Percentiles rank a stretch among this genome's conserved stretches.
These are phyloP conservation scores for Diutina sp. DNA, from an alignment of 1,139 yeast genomes.

Conservation along the genomic window DNA sequence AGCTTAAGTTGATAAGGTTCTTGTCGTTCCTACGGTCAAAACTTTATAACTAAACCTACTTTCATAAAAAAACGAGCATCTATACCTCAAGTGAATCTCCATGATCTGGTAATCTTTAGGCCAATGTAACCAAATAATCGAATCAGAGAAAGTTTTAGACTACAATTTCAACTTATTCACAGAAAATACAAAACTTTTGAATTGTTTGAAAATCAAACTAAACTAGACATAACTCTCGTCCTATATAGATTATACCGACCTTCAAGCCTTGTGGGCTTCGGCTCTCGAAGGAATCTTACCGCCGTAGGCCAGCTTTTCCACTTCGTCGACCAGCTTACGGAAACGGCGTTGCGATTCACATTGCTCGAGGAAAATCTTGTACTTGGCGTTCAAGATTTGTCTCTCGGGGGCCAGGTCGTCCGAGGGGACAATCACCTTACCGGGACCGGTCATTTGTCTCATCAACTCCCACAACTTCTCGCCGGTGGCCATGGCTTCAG, in stretches of 20 bases:
- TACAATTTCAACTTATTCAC: too few relatives aligned
- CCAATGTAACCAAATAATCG: too few relatives aligned
- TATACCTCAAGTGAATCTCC: too few relatives aligned
- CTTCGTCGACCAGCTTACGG: conserved; percentile 50
- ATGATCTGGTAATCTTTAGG: too few relatives aligned
- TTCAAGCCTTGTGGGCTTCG: too few relatives aligned
- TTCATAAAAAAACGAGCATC: too few relatives aligned
- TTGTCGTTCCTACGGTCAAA: too few relatives aligned
- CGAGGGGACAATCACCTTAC: conserved; percentile 63
- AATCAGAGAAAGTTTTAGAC: too few relatives aligned
- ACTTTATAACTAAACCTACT: too few relatives aligned
- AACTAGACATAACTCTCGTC: background rate
- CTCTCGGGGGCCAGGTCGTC: conserved; percentile 48
- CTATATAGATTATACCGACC: background rate
- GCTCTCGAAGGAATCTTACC: background rate
- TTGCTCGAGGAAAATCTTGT: conserved; percentile 77
- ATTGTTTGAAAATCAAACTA: background rate
- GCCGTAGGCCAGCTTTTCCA: background rate
- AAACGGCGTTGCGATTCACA: conserved; percentile 69
- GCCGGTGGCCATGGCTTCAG: conserved; percentile 21
- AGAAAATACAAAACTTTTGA: too few relatives aligned
- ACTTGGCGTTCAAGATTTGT: conserved; percentile 61
- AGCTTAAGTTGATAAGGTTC: too few relatives aligned
- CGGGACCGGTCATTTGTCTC: conserved; percentile 76
- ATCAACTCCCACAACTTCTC: conserved; percentile 74